Evolutionary conservation across 2,329 filamentous ascomycete species (phyloP).

Genomic region (Periconia macrospinosa): DNA sequence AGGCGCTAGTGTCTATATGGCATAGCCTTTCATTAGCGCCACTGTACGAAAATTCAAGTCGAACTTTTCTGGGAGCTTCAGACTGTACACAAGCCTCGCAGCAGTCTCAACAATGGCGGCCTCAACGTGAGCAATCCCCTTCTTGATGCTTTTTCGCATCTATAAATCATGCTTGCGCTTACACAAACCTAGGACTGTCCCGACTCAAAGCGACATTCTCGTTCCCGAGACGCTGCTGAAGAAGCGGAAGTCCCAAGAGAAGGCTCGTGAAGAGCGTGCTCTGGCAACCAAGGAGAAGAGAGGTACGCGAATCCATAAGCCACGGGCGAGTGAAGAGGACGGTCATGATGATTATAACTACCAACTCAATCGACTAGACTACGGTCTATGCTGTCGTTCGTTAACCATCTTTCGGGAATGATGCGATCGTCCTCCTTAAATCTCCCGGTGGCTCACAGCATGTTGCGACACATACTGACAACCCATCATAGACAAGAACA

Average conservation of each 20-base stretch:
- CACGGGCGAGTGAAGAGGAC: conserved; percentile 23
- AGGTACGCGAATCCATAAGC: conserved; percentile 65
- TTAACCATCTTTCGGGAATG: conserved; percentile 99
- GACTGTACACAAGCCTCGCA: conserved; percentile 49
- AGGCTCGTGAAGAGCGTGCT: conserved; percentile 87
- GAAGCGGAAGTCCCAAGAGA: conserved; percentile 99
- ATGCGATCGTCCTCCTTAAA: conserved; percentile 47
- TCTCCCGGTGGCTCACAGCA: conserved; percentile 6
- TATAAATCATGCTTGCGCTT: not conserved
- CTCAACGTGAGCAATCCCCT: conserved; percentile 62
- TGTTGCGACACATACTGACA: conserved; percentile 35
- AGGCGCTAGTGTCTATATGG: not conserved
- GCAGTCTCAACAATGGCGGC: conserved; percentile 37
- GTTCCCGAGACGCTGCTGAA: conserved; percentile 99
- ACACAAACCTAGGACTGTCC: conserved; percentile 72
- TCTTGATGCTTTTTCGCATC: not conserved
- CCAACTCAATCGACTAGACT: conserved; percentile 87
- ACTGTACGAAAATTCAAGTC: conserved; percentile 9
- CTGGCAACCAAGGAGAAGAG: conserved; percentile 84
- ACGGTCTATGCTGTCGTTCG: conserved; percentile 93
- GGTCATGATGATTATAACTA: conserved; percentile 81
- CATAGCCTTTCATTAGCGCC: conserved; percentile 2
- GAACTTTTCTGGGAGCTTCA: conserved; percentile 10
- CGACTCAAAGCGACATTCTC: conserved; percentile 92
- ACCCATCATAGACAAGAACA: conserved; percentile 73